Evolutionary conservation across 1,284 basidiomycete species (phyloP), one percentile per base, ranked within the genome.

Genomic region (Phlebopus sp.): DNA sequence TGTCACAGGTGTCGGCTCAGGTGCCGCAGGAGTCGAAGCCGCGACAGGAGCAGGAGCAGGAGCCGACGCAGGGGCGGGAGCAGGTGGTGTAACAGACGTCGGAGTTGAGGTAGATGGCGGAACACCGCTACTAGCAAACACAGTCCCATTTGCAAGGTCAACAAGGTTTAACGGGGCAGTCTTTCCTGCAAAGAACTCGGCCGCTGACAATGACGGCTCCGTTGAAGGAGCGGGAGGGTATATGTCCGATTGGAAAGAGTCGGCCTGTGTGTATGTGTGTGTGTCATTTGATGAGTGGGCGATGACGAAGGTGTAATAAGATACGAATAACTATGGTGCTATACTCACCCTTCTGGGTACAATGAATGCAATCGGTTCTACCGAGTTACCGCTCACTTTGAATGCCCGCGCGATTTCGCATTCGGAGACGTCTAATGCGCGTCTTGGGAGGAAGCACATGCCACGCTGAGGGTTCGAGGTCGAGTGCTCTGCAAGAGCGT

Each of bases 391-490:
- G 4, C 85, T 79, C 23, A 97, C 79, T 71, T 99, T 99, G 81
- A 92, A 97, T 0, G 90, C 93, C 37, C 93, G 82, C 1, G 93
- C 95, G 58, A 98, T 97, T 70, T 99, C 97, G 68, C 94, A 96
- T 47, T 97, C 92, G 31, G 80, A 73, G 15, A 95, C 87, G 61
- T 84, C 92, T 56, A 98, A 80, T 0, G 90, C 84, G 39, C 94
- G 87, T 23, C 95, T 84, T 5, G 93, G 95, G 27, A 97, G 79
- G 84, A 98, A 96, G 58, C 90, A 92, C 82, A 98, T 90, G 14
- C 97, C 97, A 40, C 95, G 90, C 69, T 97, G 91, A 32, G 96
- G 95, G 49, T 95, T 91, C 30, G 82, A 78, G 3, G 90, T 90
- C 69, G 96, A 92, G 79, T 94, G 83, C 66, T 98, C 95, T 40